Conservation (phyloP, 805 yeast genomes). For the Candida succiphila region DNA sequence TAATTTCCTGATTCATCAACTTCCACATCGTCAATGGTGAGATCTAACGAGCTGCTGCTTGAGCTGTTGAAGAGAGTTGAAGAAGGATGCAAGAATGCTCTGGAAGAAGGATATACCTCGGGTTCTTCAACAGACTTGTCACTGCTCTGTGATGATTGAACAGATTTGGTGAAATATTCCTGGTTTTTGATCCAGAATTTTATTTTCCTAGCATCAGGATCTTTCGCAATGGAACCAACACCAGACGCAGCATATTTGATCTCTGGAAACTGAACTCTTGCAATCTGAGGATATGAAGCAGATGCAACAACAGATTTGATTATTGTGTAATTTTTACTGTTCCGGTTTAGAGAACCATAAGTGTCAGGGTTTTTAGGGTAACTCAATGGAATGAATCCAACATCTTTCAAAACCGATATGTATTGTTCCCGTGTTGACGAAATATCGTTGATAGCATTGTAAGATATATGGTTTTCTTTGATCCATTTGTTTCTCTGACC, state of each 20-base stretch:
- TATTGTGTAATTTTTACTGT: conserved; percentile 38
- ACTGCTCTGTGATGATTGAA: neutral
- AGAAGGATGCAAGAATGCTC: conserved; percentile 84
- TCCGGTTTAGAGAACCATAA: conserved; percentile 34
- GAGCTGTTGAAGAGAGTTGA: conserved; percentile 51
- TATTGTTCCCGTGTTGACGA: conserved; percentile 63
- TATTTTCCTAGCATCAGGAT: conserved; percentile 67
- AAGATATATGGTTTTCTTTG: conserved; percentile 50
- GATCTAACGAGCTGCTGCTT: conserved; percentile 18
- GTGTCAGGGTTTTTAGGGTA: conserved; percentile 20
- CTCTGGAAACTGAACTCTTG: conserved; percentile 75
- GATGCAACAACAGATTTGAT: conserved; percentile 67
- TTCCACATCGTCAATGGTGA: conserved; percentile 8
- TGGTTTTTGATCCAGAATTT: conserved; percentile 69
- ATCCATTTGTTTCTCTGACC: conserved; percentile 33
- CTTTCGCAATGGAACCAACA: conserved; percentile 77
- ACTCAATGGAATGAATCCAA: conserved; percentile 61
- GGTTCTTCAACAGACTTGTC: conserved; percentile 1
- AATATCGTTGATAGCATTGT: conserved; percentile 58
- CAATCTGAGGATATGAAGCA: conserved; percentile 74
- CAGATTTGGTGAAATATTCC: conserved; percentile 24
- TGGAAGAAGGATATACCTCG: conserved; percentile 40
- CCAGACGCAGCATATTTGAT: conserved; percentile 60
- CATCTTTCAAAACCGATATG: conserved; percentile 58
- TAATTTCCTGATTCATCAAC: conserved; percentile 21